Conservation (phyloP, 2,329 filamentous ascomycete genomes). For the Ophiocordyceps australis region DNA sequence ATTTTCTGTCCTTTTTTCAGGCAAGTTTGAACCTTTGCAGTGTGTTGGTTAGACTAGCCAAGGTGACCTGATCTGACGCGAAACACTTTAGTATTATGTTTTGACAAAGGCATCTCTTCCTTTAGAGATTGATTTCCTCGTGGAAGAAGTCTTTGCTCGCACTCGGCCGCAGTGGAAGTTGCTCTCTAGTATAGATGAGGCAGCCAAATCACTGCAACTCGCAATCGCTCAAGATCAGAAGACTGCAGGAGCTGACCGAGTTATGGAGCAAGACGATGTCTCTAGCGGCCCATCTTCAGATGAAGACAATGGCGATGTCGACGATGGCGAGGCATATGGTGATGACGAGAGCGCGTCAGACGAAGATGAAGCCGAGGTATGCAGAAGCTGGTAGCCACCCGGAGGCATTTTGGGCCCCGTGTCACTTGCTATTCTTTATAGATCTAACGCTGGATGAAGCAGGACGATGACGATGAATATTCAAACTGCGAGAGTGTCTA, state of each 20-base stretch:
- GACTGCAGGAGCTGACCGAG: constrained; percentile 51
- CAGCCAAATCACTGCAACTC: constrained; percentile 64
- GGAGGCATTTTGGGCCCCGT: too few relatives aligned
- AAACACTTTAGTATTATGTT: constrained; percentile 78
- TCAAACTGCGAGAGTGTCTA: constrained; percentile 43
- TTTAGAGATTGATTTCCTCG: constrained; percentile 93
- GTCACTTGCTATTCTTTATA: too few relatives aligned
- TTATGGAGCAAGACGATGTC: constrained; percentile 51
- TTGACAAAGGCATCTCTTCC: constrained; percentile 76
- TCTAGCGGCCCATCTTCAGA: constrained; percentile 57
- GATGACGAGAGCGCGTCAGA: constrained; percentile 40
- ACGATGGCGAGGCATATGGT: constrained; percentile 43
- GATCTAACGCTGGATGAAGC: background rate
- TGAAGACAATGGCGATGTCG: constrained; percentile 52
- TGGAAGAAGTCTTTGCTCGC: constrained; percentile 77
- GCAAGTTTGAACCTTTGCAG: constrained; percentile 15
- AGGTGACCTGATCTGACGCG: too few relatives aligned
- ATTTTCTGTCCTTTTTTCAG: constrained; percentile 92
- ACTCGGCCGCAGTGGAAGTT: constrained; percentile 89
- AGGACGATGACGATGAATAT: constrained; percentile 27
- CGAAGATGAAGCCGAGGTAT: constrained; percentile 41
- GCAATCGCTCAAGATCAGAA: constrained; percentile 87
- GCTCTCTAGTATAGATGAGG: constrained; percentile 63
- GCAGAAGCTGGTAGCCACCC: too few relatives aligned
- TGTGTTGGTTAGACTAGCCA: too few relatives aligned